A percentile compares a stretch with the other conserved stretches of the same genome.
phyloP scores from a whole-genome alignment of 306 rosid genomes.

The Castanopsis chinensis region DNA sequence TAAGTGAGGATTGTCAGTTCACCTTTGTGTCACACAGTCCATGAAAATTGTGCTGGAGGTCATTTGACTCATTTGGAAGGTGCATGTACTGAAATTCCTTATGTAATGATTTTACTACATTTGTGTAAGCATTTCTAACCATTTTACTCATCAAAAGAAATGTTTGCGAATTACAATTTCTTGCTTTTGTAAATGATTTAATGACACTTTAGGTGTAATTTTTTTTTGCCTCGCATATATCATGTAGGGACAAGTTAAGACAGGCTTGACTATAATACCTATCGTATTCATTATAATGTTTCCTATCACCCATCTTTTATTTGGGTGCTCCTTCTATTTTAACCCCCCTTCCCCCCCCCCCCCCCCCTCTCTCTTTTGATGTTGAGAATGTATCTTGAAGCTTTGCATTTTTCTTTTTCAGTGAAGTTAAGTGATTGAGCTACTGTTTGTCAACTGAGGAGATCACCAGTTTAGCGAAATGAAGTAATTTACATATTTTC shows the following conservation, averaged over 20 bases:
- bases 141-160: background rate
- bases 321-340: no score
- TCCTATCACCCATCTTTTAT: no score
- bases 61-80: background rate
- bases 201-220: background rate
- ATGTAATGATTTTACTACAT: background rate
- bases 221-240: background rate
- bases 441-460: constrained; percentile 34
- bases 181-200: background rate
- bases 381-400: constrained; percentile 12
- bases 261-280: background rate
- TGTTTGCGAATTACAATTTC: background rate
- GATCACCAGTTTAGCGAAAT: constrained; percentile 39
- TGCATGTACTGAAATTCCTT: background rate
- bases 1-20: background rate
- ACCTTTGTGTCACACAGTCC: background rate
- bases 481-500: constrained; percentile 43
- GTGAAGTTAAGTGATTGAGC: constrained; percentile 35
- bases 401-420: constrained; percentile 27
- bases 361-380: background rate
- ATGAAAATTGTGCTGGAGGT: background rate
- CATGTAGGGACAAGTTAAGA: background rate
- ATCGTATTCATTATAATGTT: background rate
- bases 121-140: background rate
- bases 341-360: no score